phyloP scores from a whole-genome alignment of 768 basidiomycete species.

The Dacryopinax spathularia region DNA sequence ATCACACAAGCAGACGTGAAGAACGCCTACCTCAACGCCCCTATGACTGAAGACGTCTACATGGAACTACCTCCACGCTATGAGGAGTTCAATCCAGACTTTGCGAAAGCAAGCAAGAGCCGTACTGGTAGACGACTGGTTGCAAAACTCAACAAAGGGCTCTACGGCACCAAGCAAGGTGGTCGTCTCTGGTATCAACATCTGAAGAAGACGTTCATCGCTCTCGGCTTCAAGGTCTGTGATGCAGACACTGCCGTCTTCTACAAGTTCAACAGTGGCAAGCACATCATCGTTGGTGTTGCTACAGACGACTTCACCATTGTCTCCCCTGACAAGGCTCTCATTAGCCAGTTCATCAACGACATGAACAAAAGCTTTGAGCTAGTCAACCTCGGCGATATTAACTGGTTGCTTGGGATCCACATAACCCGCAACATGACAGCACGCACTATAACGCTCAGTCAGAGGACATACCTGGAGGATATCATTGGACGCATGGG shows the following conservation, averaged over 20 bases:
- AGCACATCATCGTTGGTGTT: not conserved
- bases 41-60: slow-evolving; percentile 4
- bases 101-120: too few species aligned
- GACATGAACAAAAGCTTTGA: not conserved
- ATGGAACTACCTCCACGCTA: not conserved
- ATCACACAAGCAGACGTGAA: slow-evolving; percentile 7
- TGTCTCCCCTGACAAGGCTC: not conserved
- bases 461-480: slow-evolving; percentile 16
- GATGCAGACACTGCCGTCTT: not conserved
- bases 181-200: too few species aligned
- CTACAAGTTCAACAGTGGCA: not conserved
- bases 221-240: not conserved
- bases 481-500: slow-evolving; percentile 11
- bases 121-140: too few species aligned
- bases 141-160: not conserved
- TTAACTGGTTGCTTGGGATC: not conserved
- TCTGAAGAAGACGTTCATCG: not conserved
- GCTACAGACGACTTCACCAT: slow-evolving; percentile 7
- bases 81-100: not conserved
- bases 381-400: not conserved
- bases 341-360: not conserved
- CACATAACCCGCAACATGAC: slow-evolving; percentile 15
- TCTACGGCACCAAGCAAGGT: slow-evolving; percentile 1
- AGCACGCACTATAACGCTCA: slow-evolving; percentile 12
- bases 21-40: slow-evolving; percentile 7